Evolutionary conservation across 352 stramenopile genomes (phyloP).

Genomic region (Phytophthora melonis): DNA sequence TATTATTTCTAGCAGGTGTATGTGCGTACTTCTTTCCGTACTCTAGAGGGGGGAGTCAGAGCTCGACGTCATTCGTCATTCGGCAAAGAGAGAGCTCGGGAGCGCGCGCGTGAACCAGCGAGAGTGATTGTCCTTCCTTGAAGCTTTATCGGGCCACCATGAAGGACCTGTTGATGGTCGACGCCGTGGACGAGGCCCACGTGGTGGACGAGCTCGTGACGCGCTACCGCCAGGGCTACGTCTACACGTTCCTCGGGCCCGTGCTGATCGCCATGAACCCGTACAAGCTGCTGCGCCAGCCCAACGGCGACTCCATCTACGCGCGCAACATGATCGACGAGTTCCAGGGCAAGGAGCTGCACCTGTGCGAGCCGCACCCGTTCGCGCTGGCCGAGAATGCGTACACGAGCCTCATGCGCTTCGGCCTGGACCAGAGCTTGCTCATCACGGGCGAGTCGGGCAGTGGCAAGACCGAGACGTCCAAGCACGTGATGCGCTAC

Average conservation of each 20-base stretch:
- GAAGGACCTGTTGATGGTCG: conserved; percentile 85
- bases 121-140: conserved; percentile 1
- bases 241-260: conserved; percentile 93
- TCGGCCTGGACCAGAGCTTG: conserved; percentile 84
- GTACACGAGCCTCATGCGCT: conserved; percentile 92
- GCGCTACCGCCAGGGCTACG: conserved; percentile 83
- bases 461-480: conserved; percentile 95
- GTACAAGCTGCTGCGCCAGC: conserved; percentile 85
- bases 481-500: conserved; percentile 97
- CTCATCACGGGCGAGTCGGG: conserved; percentile 90
- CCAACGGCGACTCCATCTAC: conserved; percentile 81
- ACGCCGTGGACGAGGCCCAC: conserved; percentile 78
- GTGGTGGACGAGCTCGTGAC: conserved; percentile 80
- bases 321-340: conserved; percentile 76
- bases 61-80: conserved; percentile 35
- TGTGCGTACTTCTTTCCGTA: conserved; percentile 3
- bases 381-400: conserved; percentile 88
- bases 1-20: conserved; percentile 16
- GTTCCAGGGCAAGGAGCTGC: conserved; percentile 85
- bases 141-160: conserved; percentile 22
- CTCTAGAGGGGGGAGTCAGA: conserved; percentile 32
- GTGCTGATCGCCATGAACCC: conserved; percentile 93
- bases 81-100: conserved; percentile 39
- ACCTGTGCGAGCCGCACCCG: conserved; percentile 84
- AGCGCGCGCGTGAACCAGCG: neutral